Evolutionary conservation across 495 filamentous ascomycete species (phyloP).

Genomic region (Monascus purpureus): DNA sequence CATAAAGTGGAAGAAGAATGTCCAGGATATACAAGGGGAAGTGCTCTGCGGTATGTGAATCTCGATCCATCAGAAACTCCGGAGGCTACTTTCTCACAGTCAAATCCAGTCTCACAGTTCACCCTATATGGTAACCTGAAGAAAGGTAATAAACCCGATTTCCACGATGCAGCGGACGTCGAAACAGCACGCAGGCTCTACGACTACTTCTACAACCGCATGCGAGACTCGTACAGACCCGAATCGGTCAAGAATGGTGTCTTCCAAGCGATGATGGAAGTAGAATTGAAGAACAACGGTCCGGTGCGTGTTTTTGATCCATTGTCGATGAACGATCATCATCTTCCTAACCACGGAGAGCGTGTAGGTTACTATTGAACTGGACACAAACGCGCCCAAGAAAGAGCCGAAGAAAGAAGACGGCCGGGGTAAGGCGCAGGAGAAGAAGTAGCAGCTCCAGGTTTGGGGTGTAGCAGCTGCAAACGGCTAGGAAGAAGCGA

Average conservation of each 20-base stretch:
- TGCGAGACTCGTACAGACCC: conserved; percentile 54
- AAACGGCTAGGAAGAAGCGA: too few relatives aligned
- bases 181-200: conserved; percentile 71
- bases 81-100: background rate
- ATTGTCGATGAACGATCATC: too few relatives aligned
- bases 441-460: conserved; percentile 5
- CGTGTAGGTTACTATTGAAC: conserved; percentile 48
- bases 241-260: conserved; percentile 86
- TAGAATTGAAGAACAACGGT: conserved; percentile 84
- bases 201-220: conserved; percentile 61
- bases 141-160: conserved; percentile 91
- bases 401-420: conserved; percentile 22
- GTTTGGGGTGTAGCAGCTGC: too few relatives aligned
- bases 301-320: conserved; percentile 69
- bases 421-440: conserved; percentile 5
- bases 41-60: conserved; percentile 69
- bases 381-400: conserved; percentile 46
- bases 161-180: conserved; percentile 72
- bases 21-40: conserved; percentile 78
- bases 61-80: too few relatives aligned
- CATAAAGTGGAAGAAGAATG: conserved; percentile 69
- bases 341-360: too few relatives aligned
- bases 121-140: conserved; percentile 84
- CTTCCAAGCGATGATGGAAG: conserved; percentile 99
- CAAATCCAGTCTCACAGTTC: conserved; percentile 82